These are phyloP conservation scores for Eremochloa ophiuroides DNA, from an alignment of 176 grass and related monocot genomes.

Conservation along the genomic window DNA sequence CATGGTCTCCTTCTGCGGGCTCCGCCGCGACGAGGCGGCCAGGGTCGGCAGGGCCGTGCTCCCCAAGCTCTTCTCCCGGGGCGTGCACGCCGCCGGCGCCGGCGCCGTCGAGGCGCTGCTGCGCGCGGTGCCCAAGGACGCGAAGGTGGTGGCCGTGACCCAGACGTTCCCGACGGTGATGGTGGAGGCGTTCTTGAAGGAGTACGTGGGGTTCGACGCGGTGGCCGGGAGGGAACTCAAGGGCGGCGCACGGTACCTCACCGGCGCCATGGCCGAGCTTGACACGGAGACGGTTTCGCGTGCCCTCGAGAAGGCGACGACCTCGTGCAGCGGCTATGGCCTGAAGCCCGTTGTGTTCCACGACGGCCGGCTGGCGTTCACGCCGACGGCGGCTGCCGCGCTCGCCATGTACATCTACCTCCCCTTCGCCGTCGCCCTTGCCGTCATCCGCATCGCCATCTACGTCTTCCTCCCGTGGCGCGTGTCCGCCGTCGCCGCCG, in stretches of 20 bases:
- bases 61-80: constrained; percentile 51
- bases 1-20: constrained; percentile 45
- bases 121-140: not conserved
- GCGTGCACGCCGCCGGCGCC: not conserved
- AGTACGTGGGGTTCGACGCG: constrained; percentile 30
- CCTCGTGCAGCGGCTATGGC: not conserved
- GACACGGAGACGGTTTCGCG: not conserved
- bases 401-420: constrained; percentile 69
- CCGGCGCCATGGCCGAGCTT: constrained; percentile 25
- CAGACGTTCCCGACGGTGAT: constrained; percentile 32
- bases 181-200: constrained; percentile 42
- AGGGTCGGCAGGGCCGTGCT: constrained; percentile 44
- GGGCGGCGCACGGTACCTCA: constrained; percentile 14
- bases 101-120: not conserved
- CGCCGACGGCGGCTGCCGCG: constrained; percentile 39
- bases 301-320: not conserved
- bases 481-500: constrained; percentile 9
- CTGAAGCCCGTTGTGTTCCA: constrained; percentile 60
- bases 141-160: constrained; percentile 31
- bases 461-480: constrained; percentile 48
- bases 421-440: constrained; percentile 41
- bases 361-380: constrained; percentile 62
- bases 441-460: constrained; percentile 32
- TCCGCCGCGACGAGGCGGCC: constrained; percentile 28
- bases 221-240: constrained; percentile 13